phyloP scores from a whole-genome alignment of 805 yeast genomes.

The Candida ponderosae region DNA sequence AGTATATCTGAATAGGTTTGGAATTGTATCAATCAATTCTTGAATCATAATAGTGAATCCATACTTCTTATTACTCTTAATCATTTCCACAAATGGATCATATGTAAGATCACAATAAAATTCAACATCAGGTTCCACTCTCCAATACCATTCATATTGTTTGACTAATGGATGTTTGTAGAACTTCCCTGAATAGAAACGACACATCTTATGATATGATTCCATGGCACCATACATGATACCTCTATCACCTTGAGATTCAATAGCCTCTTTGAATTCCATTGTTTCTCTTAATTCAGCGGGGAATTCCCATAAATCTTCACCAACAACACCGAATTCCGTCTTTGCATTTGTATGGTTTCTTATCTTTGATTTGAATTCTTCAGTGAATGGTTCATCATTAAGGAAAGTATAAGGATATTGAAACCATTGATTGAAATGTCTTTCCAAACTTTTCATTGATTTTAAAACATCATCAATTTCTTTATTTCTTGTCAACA shows the following conservation, averaged over 20 bases:
- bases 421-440: slow-evolving; percentile 88
- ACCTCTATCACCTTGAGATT: slow-evolving; percentile 73
- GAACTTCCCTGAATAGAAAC: slow-evolving; percentile 82
- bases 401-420: slow-evolving; percentile 91
- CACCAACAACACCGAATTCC: slow-evolving; percentile 62
- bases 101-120: slow-evolving; percentile 87
- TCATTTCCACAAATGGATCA: slow-evolving; percentile 87
- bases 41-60: slow-evolving; percentile 78
- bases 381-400: slow-evolving; percentile 63
- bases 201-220: slow-evolving; percentile 90
- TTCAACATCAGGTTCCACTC: slow-evolving; percentile 90
- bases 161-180: slow-evolving; percentile 69
- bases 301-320: slow-evolving; percentile 66
- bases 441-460: slow-evolving; percentile 71
- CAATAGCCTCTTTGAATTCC: slow-evolving; percentile 45
- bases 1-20: slow-evolving; percentile 71
- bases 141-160: slow-evolving; percentile 87
- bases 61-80: slow-evolving; percentile 55
- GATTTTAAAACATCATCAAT: slow-evolving; percentile 68
- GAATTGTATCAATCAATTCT: slow-evolving; percentile 77
- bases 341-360: slow-evolving; percentile 51
- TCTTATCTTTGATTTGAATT: slow-evolving; percentile 48
- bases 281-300: slow-evolving; percentile 12
- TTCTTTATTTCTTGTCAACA: slow-evolving; percentile 77
- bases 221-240: slow-evolving; percentile 78